Evolutionary conservation across 805 yeast genomes (phyloP).

Genomic region (Kuraishia piskuri): DNA sequence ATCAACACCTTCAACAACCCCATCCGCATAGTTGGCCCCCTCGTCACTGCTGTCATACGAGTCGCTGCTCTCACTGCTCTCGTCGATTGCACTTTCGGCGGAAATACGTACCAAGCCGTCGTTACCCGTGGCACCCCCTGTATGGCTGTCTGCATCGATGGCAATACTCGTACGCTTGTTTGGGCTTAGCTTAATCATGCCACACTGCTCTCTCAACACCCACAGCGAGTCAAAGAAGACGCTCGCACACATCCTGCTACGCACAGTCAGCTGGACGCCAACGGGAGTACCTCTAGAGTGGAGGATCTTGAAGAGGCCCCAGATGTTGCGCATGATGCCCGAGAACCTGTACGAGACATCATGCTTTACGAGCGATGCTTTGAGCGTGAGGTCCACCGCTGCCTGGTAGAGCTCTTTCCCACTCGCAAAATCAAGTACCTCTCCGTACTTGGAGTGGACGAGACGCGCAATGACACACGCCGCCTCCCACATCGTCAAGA

Average conservation of each 20-base stretch:
- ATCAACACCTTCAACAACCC: slow-evolving; percentile 19
- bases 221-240: slow-evolving; percentile 88
- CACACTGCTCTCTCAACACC: slow-evolving; percentile 78
- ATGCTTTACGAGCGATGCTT: slow-evolving; percentile 81
- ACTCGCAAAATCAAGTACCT: slow-evolving; percentile 55
- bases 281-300: slow-evolving; percentile 39
- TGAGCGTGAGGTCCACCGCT: slow-evolving; percentile 61
- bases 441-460: slow-evolving; percentile 64
- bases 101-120: neutral
- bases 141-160: neutral
- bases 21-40: slow-evolving; percentile 12
- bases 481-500: slow-evolving; percentile 86
- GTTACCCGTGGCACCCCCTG: neutral
- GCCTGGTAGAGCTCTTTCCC: slow-evolving; percentile 64
- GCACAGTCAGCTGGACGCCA: slow-evolving; percentile 42
- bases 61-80: neutral
- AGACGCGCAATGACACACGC: slow-evolving; percentile 76
- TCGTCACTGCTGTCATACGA: slow-evolving; percentile 8
- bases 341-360: slow-evolving; percentile 90
- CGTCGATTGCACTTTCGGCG: neutral
- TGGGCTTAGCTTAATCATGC: slow-evolving; percentile 61
- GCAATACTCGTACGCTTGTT: slow-evolving; percentile 7
- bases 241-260: slow-evolving; percentile 86
- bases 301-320: slow-evolving; percentile 75
- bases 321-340: slow-evolving; percentile 88